Evolutionary conservation across 139 green algal genomes (phyloP).

Genomic region (Haematococcus lacustris): DNA sequence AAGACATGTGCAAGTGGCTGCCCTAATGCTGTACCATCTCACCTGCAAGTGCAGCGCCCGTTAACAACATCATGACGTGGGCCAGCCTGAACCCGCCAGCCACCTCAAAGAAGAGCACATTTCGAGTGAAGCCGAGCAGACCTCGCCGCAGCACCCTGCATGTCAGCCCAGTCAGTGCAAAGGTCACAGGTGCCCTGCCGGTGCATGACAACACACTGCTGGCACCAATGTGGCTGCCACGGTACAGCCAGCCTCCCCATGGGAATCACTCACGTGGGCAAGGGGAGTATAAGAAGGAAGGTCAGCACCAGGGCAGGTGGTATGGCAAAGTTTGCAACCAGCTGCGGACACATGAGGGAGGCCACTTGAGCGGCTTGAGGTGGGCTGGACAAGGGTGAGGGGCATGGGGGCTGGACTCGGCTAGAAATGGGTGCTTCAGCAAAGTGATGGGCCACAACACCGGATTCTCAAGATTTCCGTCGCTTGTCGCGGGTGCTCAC

Average conservation of each 20-base stretch:
- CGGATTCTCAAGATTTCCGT: no score
- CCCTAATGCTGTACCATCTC: not conserved
- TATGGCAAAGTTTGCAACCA: not conserved
- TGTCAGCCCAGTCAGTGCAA: not conserved
- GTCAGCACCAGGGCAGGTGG: slow-evolving; percentile 10
- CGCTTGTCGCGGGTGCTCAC: no score
- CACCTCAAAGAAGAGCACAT: slow-evolving; percentile 7
- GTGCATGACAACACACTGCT: no score
- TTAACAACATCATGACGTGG: slow-evolving; percentile 12
- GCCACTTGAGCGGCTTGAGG: no score
- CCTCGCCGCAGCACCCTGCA: slow-evolving; percentile 9
- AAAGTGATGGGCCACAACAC: no score
- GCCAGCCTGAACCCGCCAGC: slow-evolving; percentile 8
- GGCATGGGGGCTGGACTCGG: no score
- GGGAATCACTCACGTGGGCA: slow-evolving; percentile 4
- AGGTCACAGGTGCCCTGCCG: no score
- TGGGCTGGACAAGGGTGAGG: no score
- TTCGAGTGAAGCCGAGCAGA: not conserved
- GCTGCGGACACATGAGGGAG: not conserved
- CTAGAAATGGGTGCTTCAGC: no score
- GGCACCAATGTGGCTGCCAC: no score
- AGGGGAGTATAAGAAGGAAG: slow-evolving; percentile 10
- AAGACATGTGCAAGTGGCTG: not conserved
- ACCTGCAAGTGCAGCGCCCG: slow-evolving; percentile 9
- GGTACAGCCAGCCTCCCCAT: not conserved